Conservation (phyloP, 352 stramenopile genomes). For the Globisporangium lucens region DNA sequence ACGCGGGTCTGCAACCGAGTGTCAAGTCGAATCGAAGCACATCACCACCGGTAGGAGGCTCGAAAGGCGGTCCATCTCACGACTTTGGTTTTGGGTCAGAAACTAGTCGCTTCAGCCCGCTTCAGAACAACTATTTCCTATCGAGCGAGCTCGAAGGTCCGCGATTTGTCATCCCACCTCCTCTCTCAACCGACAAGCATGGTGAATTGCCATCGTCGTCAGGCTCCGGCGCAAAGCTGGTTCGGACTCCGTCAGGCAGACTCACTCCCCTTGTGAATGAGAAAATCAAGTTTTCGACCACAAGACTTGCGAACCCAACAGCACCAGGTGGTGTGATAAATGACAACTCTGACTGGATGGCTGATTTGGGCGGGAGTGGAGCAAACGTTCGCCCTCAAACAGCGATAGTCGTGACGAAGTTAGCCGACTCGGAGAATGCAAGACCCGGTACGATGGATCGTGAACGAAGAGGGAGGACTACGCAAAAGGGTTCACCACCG, state of each 20-base stretch:
- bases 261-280: constrained; percentile 41
- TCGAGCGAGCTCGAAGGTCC: constrained; percentile 26
- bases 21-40: constrained; percentile 7
- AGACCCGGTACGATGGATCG: constrained; percentile 9
- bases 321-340: neutral
- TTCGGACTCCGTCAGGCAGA: constrained; percentile 28
- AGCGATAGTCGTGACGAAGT: constrained; percentile 38
- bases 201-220: constrained; percentile 11
- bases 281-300: constrained; percentile 34
- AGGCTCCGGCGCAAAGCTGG: constrained; percentile 21
- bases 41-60: neutral
- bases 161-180: constrained; percentile 52
- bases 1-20: constrained; percentile 18
- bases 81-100: constrained; percentile 13
- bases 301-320: constrained; percentile 18
- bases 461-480: constrained; percentile 2
- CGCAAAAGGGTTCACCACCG: neutral
- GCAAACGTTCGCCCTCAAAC: constrained; percentile 25
- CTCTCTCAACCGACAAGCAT: constrained; percentile 34
- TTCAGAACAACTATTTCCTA: constrained; percentile 44
- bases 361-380: neutral
- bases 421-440: constrained; percentile 17
- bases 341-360: neutral
- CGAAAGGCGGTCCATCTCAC: constrained; percentile 3
- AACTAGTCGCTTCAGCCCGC: constrained; percentile 27